Evolutionary conservation across 2,329 filamentous ascomycete species (phyloP).

Genomic region (Peltaster fructicola): DNA sequence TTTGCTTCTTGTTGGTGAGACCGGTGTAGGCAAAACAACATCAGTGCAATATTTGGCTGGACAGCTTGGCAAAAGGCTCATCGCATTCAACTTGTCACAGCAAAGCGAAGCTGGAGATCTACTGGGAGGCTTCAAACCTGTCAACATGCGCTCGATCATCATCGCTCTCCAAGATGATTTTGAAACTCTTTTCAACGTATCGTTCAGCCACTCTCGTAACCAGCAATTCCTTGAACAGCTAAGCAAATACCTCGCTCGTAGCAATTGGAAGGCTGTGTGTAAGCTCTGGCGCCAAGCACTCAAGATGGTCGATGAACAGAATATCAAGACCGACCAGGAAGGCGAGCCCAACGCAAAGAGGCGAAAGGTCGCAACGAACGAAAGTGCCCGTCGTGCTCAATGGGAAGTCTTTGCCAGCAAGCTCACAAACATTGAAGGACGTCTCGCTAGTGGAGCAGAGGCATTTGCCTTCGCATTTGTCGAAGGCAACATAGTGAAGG

Average conservation of each 20-base stretch:
- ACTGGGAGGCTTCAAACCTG: slow-evolving; percentile 87
- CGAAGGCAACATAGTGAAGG: slow-evolving; percentile 89
- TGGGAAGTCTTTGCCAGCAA: slow-evolving; percentile 69
- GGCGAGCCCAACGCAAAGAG: slow-evolving; percentile 53
- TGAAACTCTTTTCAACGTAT: slow-evolving; percentile 70
- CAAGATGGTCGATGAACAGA: slow-evolving; percentile 56
- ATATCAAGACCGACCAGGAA: slow-evolving; percentile 31
- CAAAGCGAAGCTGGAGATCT: slow-evolving; percentile 96
- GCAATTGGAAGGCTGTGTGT: slow-evolving; percentile 73
- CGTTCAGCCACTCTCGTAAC: slow-evolving; percentile 78
- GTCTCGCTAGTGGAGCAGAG: slow-evolving; percentile 54
- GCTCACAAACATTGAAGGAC: slow-evolving; percentile 61
- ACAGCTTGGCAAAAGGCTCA: slow-evolving; percentile 67
- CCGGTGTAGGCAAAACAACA: slow-evolving; percentile 94
- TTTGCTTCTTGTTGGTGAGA: slow-evolving; percentile 89
- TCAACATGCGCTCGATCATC: slow-evolving; percentile 74
- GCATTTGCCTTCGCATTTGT: slow-evolving; percentile 88
- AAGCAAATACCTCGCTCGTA: slow-evolving; percentile 58
- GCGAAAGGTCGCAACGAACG: slow-evolving; percentile 39
- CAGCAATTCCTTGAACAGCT: slow-evolving; percentile 70
- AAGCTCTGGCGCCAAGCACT: slow-evolving; percentile 80
- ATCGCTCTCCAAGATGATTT: slow-evolving; percentile 89
- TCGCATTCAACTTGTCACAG: slow-evolving; percentile 89
- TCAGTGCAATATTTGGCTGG: slow-evolving; percentile 84
- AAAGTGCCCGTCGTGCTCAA: slow-evolving; percentile 32